These are phyloP conservation scores for Phytophthora megakarya DNA, from an alignment of 352 stramenopile species.

Conservation along the genomic window DNA sequence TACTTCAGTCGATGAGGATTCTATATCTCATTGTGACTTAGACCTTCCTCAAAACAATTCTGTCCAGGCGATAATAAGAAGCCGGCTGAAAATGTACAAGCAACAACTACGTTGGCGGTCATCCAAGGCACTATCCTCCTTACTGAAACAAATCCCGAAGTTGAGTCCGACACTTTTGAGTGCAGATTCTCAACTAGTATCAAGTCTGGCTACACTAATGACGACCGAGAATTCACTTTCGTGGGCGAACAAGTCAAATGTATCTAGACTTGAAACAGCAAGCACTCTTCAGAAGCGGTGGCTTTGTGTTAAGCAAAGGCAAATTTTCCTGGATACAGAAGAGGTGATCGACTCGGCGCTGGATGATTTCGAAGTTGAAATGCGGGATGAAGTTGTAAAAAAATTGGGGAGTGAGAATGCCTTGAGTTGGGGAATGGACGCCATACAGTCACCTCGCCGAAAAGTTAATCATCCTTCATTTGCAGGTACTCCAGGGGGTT, in stretches of 20 bases:
- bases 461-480: slow-evolving; percentile 39
- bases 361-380: slow-evolving; percentile 61
- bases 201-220: slow-evolving; percentile 60
- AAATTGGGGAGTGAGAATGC: slow-evolving; percentile 83
- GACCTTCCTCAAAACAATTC: slow-evolving; percentile 68
- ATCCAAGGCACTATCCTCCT: slow-evolving; percentile 67
- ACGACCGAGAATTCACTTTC: slow-evolving; percentile 57
- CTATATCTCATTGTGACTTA: slow-evolving; percentile 45
- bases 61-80: slow-evolving; percentile 63
- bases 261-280: slow-evolving; percentile 20
- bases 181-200: slow-evolving; percentile 67
- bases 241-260: slow-evolving; percentile 28
- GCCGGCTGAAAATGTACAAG: slow-evolving; percentile 69
- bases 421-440: slow-evolving; percentile 81
- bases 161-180: slow-evolving; percentile 46
- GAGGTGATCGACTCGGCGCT: slow-evolving; percentile 71
- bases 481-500: slow-evolving; percentile 1
- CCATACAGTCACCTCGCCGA: slow-evolving; percentile 77
- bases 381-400: slow-evolving; percentile 65
- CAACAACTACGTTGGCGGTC: slow-evolving; percentile 83
- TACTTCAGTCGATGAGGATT: slow-evolving; percentile 40
- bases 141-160: slow-evolving; percentile 74
- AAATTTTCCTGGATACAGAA: slow-evolving; percentile 72
- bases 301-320: slow-evolving; percentile 73
- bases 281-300: slow-evolving; percentile 64